Evolutionary conservation across 768 basidiomycete species (phyloP).

Genomic region (Suillus decipiens): DNA sequence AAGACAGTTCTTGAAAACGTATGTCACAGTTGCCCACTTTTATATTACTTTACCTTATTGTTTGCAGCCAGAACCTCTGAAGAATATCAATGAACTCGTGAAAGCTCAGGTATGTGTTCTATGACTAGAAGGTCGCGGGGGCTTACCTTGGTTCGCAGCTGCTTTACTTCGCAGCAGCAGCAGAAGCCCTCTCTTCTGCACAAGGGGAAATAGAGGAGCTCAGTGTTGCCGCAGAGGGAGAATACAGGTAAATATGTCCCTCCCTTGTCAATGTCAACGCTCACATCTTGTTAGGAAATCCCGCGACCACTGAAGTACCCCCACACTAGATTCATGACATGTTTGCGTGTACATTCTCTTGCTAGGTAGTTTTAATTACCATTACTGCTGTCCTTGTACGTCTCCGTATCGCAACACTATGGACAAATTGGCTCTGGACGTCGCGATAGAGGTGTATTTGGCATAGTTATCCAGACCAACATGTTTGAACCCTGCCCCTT

Average conservation of each 20-base stretch:
- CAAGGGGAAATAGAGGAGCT: conserved; percentile 95
- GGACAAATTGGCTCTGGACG: conserved; percentile 2
- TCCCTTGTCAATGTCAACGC: conserved; percentile 11
- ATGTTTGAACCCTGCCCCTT: too few relatives aligned
- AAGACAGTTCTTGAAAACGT: conserved; percentile 99
- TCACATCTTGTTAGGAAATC: conserved; percentile 61
- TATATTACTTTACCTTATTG: not conserved
- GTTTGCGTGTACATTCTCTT: not conserved
- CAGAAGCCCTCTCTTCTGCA: conserved; percentile 76
- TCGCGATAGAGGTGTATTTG: not conserved
- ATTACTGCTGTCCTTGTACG: not conserved
- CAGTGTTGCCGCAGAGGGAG: conserved; percentile 89
- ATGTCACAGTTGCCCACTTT: conserved; percentile 31
- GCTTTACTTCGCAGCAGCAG: conserved; percentile 70
- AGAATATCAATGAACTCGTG: conserved; percentile 88
- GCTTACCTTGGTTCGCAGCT: conserved; percentile 44
- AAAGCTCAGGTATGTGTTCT: conserved; percentile 72
- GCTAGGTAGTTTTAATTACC: not conserved
- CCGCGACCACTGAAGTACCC: conserved; percentile 78
- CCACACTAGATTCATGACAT: conserved; percentile 26
- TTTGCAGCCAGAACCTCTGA: conserved; percentile 90
- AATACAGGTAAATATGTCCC: conserved; percentile 68
- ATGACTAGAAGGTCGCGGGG: not conserved
- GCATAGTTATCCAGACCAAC: not conserved
- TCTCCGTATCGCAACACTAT: not conserved